Conservation (phyloP, 352 stramenopile species). For the Pythium biforme region DNA sequence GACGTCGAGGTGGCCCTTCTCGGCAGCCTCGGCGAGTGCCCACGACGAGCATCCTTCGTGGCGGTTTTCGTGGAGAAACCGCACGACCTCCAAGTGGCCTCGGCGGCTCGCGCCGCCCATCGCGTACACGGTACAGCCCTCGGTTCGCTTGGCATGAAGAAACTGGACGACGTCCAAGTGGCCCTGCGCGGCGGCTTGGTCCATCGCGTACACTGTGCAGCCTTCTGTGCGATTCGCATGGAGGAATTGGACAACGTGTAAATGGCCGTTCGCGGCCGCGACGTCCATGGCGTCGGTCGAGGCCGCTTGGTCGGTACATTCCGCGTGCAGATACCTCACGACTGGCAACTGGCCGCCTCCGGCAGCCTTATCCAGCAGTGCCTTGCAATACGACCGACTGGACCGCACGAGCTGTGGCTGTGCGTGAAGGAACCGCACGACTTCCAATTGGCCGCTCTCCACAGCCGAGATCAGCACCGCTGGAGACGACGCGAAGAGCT, state of each 20-base stretch:
- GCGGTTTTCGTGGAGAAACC: slow-evolving; percentile 27
- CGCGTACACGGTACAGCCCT: slow-evolving; percentile 28
- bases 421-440: slow-evolving; percentile 21
- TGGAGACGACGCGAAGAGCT: slow-evolving; percentile 2
- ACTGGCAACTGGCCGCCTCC: slow-evolving; percentile 13
- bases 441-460: slow-evolving; percentile 2
- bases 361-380: slow-evolving; percentile 17
- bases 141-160: slow-evolving; percentile 19
- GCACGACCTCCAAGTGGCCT: slow-evolving; percentile 20
- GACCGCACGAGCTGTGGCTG: background rate
- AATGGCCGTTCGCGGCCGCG: slow-evolving; percentile 29
- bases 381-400: slow-evolving; percentile 11
- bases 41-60: slow-evolving; percentile 21
- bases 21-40: slow-evolving; percentile 21
- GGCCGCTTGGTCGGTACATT: background rate
- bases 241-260: slow-evolving; percentile 19
- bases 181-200: slow-evolving; percentile 20
- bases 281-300: slow-evolving; percentile 27
- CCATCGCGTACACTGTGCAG: slow-evolving; percentile 25
- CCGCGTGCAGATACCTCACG: slow-evolving; percentile 16
- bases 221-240: slow-evolving; percentile 16
- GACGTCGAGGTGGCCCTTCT: slow-evolving; percentile 21
- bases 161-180: slow-evolving; percentile 25
- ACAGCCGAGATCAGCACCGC: background rate
- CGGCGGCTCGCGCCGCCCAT: slow-evolving; percentile 20